Conservation (phyloP, 805 yeast genomes). For the Teunomyces pallodes region DNA sequence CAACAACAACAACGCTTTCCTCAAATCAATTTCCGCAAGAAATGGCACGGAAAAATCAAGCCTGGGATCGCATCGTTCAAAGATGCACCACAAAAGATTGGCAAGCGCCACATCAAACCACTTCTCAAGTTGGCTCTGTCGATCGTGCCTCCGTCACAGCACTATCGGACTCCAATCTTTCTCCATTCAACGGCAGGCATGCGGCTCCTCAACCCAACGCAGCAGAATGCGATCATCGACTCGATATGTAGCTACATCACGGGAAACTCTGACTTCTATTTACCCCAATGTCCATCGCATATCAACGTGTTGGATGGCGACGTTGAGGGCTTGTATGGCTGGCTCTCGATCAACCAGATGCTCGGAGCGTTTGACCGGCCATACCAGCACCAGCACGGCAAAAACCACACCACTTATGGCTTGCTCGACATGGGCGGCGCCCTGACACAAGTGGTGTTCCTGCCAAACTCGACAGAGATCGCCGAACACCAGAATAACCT, state of each 20-base stretch:
- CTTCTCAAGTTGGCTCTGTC: conserved; percentile 48
- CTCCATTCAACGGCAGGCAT: conserved; percentile 72
- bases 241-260: conserved; percentile 50
- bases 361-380: conserved; percentile 45
- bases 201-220: conserved; percentile 53
- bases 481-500: conserved; percentile 46
- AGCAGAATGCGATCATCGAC: conserved; percentile 45
- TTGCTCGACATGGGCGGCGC: conserved; percentile 65
- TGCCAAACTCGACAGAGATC: conserved; percentile 49
- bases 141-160: conserved; percentile 60
- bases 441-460: conserved; percentile 62
- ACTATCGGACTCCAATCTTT: conserved; percentile 61
- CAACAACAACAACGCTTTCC: conserved; percentile 23
- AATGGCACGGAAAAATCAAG: conserved; percentile 51
- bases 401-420: conserved; percentile 51
- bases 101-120: conserved; percentile 48
- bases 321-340: conserved; percentile 63
- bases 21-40: conserved; percentile 26
- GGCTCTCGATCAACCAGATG: conserved; percentile 62
- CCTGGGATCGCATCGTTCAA: conserved; percentile 60
- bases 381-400: conserved; percentile 38
- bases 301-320: conserved; percentile 63
- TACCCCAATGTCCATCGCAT: conserved; percentile 63
- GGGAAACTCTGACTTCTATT: conserved; percentile 45
- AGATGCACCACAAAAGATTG: conserved; percentile 47